Percentiles rank a stretch among this genome's conserved stretches.
phyloP scores from a whole-genome alignment of 2,329 filamentous ascomycete genomes.

The Mycocentrospora acerina region DNA sequence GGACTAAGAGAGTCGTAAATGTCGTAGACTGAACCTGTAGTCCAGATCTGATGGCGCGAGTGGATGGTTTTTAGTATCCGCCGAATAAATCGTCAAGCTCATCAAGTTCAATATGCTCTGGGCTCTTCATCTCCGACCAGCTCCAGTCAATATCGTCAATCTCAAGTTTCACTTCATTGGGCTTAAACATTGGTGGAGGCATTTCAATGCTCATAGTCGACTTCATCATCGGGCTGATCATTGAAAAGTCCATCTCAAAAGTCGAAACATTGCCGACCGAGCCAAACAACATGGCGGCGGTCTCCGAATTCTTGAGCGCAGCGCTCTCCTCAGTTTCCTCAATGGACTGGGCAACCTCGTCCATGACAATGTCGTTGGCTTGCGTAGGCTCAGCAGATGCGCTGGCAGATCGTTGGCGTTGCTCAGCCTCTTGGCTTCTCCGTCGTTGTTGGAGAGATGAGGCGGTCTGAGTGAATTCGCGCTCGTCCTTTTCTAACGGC shows the following conservation, averaged over 20 bases:
- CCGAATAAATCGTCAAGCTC: conserved; percentile 88
- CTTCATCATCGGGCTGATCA: conserved; percentile 51
- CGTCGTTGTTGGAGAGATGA: conserved; percentile 70
- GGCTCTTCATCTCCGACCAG: conserved; percentile 61
- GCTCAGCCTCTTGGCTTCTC: conserved; percentile 45
- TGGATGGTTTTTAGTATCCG: conserved; percentile 59
- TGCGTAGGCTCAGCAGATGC: conserved; percentile 38
- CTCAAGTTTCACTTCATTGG: conserved; percentile 35
- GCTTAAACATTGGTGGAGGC: conserved; percentile 33
- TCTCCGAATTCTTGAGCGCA: conserved; percentile 53
- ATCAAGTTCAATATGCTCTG: conserved; percentile 87
- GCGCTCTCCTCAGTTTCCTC: conserved; percentile 52
- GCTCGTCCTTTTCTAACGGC: conserved; percentile 89
- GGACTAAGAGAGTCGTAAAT: conserved; percentile 35
- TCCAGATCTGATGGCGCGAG: conserved; percentile 6
- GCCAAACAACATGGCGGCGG: conserved; percentile 53
- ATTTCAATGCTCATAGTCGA: conserved; percentile 39
- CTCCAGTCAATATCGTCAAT: conserved; percentile 36
- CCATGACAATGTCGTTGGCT: conserved; percentile 36
- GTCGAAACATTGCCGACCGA: conserved; percentile 41
- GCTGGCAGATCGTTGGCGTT: conserved; percentile 44
- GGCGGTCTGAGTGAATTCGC: conserved; percentile 94
- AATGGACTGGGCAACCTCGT: conserved; percentile 39
- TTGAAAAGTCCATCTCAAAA: conserved; percentile 39
- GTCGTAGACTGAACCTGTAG: conserved; percentile 17